phyloP scores from a whole-genome alignment of 257 asterid species.

The Solanum bulbocastanum region DNA sequence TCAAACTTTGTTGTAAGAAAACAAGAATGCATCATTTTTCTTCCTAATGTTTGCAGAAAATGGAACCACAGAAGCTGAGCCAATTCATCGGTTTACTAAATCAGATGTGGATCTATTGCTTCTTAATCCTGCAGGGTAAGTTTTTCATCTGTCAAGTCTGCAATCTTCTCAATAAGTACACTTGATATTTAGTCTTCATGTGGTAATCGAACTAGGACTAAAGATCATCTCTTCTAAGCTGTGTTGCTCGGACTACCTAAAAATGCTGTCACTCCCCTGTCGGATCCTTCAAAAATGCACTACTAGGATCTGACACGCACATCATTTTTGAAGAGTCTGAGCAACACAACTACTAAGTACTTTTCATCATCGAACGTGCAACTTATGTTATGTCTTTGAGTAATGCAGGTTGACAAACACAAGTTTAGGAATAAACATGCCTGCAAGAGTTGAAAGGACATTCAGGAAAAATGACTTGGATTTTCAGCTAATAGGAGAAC shows the following conservation, averaged over 20 bases:
- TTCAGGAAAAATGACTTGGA: conserved; percentile 13
- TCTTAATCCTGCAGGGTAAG: conserved; percentile 1
- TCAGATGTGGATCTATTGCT: background rate
- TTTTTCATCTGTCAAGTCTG: background rate
- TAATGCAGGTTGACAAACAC: background rate
- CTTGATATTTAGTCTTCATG: background rate
- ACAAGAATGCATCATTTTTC: background rate
- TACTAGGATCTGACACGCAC: background rate
- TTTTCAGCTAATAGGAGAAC: conserved; percentile 19
- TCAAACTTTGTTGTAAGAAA: background rate
- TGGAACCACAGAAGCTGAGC: background rate
- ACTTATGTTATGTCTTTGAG: background rate
- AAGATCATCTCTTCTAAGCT: background rate
- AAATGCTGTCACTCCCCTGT: background rate
- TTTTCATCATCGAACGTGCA: background rate
- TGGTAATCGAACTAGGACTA: background rate
- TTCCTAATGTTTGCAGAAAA: background rate
- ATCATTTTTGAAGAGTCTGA: background rate
- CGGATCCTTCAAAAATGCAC: background rate
- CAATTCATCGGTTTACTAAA: background rate
- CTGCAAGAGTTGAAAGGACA: conserved; percentile 25
- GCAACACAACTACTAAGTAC: background rate
- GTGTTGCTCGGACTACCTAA: background rate
- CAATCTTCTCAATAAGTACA: background rate
- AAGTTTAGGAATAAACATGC: conserved; percentile 18